Evolutionary conservation across 805 yeast genomes (phyloP), one percentile per base, ranked within the genome.

Genomic region (Yarrowia sp.): DNA sequence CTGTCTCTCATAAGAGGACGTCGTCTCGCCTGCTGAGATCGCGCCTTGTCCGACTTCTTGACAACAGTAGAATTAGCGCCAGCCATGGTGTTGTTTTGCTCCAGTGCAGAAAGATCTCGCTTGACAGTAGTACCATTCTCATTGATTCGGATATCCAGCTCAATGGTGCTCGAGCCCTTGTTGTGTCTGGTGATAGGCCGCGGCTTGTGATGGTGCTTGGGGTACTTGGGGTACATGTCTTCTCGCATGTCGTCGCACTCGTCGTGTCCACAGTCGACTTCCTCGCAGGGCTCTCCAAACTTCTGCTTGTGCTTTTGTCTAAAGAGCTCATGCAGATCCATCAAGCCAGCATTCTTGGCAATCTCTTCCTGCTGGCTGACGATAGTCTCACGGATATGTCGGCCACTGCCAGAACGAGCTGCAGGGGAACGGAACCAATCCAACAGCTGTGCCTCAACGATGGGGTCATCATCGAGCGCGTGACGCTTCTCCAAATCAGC

Each of bases 231-330:
- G 22, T 33, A 43, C 58, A 36, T 51, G 43, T 50, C 42, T 31
- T 51, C 58, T 22, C 58, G 58, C 58, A 51, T 51, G 7, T 51
- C 58, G 38, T 51, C 58, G 28, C 58, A 51, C 43, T 51, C 58
- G 11, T 51, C 58, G 18, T 51, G 58, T 4, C 58, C 58, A 22
- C 58, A 51, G 33, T 51, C 58, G 9, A 51, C 10, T 14, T 51
- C 58, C 43, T 51, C 58, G 10, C 58, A 51, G n/a, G 58, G 58
- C 58, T 51, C 57, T 14, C 42, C 57, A 35, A 35, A 50, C 31
- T 50, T 50, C 11, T 32, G 38, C 41, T 51, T 51, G 43, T 51
- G 58, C 18, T 51, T 22, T 6, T 51, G 41, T 10, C 17, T 48
- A 18, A 51, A 47, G 13, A 47, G 10, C 8, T 47, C 51, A 22